Conservation (phyloP, 805 yeast species). For the Yamadazyma olivae region DNA sequence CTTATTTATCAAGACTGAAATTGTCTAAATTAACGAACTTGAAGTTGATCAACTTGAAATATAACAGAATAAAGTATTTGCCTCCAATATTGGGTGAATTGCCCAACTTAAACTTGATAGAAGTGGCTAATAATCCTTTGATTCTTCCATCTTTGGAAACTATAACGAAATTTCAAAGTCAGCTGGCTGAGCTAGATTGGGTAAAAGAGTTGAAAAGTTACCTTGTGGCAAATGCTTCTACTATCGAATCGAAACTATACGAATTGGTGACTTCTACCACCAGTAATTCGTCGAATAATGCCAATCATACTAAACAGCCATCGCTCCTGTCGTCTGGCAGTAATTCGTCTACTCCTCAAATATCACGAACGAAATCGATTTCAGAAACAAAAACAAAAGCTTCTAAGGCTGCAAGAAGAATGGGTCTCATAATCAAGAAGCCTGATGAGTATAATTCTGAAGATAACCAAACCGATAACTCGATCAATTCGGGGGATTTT, state of each 20-base stretch:
- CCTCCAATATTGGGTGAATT: constrained; percentile 53
- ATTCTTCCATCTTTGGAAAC: constrained; percentile 43
- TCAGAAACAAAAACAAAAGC: constrained; percentile 44
- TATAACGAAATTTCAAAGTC: constrained; percentile 31
- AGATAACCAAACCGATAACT: constrained; percentile 5
- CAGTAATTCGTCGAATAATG: no score
- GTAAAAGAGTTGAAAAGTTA: constrained; percentile 37
- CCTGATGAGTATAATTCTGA: constrained; percentile 18
- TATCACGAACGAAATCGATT: constrained; percentile 27
- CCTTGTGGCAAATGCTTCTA: constrained; percentile 31
- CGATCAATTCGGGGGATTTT: constrained; percentile 7
- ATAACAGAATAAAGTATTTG: constrained; percentile 54
- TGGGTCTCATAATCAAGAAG: constrained; percentile 66
- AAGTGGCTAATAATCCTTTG: constrained; percentile 61
- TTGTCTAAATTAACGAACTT: constrained; percentile 41
- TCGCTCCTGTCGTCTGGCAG: constrained; percentile 7
- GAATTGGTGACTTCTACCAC: constrained; percentile 9
- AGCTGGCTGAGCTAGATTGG: constrained; percentile 44
- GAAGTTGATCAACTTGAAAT: constrained; percentile 58
- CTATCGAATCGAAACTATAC: constrained; percentile 26
- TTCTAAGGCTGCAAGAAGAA: constrained; percentile 68
- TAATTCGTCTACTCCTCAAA: constrained; percentile 12
- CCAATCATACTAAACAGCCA: constrained; percentile 6
- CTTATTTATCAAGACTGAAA: constrained; percentile 43
- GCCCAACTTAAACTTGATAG: constrained; percentile 52